These are phyloP conservation scores for Lachnellula suecica DNA, from an alignment of 2,329 filamentous ascomycete genomes.

Conservation along the genomic window DNA sequence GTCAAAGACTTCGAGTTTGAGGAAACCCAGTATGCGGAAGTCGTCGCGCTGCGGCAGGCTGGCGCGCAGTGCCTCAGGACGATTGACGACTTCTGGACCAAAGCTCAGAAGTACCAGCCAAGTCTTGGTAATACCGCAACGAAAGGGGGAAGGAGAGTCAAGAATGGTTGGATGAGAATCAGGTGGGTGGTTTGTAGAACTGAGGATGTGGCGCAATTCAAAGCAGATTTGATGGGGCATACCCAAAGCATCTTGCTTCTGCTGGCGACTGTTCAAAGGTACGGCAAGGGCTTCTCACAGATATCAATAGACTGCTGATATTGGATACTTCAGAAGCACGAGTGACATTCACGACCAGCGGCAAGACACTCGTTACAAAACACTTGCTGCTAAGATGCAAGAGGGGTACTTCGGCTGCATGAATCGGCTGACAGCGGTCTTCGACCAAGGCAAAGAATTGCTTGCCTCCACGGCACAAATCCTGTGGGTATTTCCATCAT, in stretches of 20 bases:
- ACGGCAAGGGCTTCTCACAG: not conserved
- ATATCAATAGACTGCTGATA: not conserved
- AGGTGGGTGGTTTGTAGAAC: conserved; percentile 31
- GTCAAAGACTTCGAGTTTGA: conserved; percentile 29
- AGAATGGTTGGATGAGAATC: conserved; percentile 26
- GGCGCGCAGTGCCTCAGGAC: conserved; percentile 26
- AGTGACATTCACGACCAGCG: conserved; percentile 8
- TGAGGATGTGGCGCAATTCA: conserved; percentile 29
- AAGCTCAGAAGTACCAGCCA: conserved; percentile 28
- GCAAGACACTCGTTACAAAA: conserved; percentile 5
- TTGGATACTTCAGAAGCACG: not conserved
- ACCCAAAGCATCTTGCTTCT: not conserved
- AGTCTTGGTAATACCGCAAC: conserved; percentile 18
- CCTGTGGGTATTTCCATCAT: not conserved
- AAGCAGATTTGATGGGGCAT: conserved; percentile 24
- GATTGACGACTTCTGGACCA: conserved; percentile 28
- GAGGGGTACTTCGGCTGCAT: conserved; percentile 21
- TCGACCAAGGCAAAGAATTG: conserved; percentile 6
- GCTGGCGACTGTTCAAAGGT: not conserved
- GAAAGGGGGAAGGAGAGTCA: conserved; percentile 10
- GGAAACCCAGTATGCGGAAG: conserved; percentile 17
- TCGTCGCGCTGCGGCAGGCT: conserved; percentile 24
- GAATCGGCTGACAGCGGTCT: conserved; percentile 11
- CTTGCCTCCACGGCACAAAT: not conserved
- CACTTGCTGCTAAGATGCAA: conserved; percentile 13